Evolutionary conservation across 441 rosid species (phyloP).

Genomic region (Metrosideros polymorpha): DNA sequence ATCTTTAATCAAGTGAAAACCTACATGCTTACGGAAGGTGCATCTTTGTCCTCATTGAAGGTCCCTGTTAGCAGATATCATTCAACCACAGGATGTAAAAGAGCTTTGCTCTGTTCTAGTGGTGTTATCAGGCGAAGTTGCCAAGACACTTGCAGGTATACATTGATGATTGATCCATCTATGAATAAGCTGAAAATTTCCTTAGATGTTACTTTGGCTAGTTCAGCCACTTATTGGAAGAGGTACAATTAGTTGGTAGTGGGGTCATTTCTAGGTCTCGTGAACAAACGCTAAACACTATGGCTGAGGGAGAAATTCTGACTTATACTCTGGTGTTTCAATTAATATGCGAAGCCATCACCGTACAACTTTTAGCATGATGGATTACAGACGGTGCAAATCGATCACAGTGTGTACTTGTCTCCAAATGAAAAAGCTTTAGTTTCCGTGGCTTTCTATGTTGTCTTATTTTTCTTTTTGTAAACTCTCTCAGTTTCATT

Average conservation of each 20-base stretch:
- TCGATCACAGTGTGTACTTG: background rate
- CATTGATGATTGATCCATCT: background rate
- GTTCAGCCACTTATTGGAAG: background rate
- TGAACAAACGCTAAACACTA: background rate
- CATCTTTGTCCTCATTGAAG: constrained; percentile 34
- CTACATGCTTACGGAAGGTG: constrained; percentile 24
- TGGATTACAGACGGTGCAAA: background rate
- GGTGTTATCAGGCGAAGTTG: constrained; percentile 68
- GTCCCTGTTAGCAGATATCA: constrained; percentile 92
- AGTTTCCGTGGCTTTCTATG: background rate
- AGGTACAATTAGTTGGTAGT: background rate
- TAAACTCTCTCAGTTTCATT: background rate
- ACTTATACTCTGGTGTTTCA: background rate
- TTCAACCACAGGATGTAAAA: constrained; percentile 84
- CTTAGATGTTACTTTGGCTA: background rate
- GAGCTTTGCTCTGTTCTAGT: constrained; percentile 98
- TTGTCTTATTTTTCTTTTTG: background rate
- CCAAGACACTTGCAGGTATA: constrained; percentile 69
- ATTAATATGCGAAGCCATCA: background rate
- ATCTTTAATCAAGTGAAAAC: constrained; percentile 2
- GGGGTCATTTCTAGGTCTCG: background rate
- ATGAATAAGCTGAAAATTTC: background rate
- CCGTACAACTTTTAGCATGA: background rate
- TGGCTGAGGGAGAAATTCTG: background rate
- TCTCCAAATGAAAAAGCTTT: background rate